Evolutionary conservation across 2,329 filamentous ascomycete species (phyloP).

Genomic region (Alternaria gansuensis): DNA sequence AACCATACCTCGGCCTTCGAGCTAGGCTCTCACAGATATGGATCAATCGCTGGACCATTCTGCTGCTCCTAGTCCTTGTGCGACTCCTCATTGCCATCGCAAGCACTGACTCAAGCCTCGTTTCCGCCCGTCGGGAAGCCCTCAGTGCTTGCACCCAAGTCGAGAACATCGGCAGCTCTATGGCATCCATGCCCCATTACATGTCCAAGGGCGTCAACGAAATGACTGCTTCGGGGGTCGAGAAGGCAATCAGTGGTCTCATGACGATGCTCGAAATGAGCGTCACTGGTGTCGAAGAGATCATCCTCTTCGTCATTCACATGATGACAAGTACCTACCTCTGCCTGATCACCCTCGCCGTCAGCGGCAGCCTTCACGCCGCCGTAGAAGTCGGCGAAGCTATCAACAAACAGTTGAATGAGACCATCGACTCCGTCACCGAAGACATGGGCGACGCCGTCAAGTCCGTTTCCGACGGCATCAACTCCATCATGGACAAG

Average conservation of each 20-base stretch:
- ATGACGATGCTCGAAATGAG: constrained; percentile 80
- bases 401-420: constrained; percentile 68
- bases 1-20: constrained; percentile 89
- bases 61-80: constrained; percentile 84
- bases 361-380: constrained; percentile 79
- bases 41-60: constrained; percentile 96
- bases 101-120: constrained; percentile 76
- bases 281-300: constrained; percentile 82
- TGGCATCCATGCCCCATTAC: constrained; percentile 99
- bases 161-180: constrained; percentile 89
- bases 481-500: constrained; percentile 54
- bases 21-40: constrained; percentile 93
- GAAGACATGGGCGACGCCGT: constrained; percentile 57
- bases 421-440: constrained; percentile 67
- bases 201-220: constrained; percentile 89
- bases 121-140: constrained; percentile 79
- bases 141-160: constrained; percentile 90
- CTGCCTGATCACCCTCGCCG: constrained; percentile 84
- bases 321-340: constrained; percentile 89
- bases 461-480: constrained; percentile 46
- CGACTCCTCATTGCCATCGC: constrained; percentile 80
- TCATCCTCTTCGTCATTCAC: constrained; percentile 91
- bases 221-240: constrained; percentile 80
- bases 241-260: constrained; percentile 80
- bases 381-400: constrained; percentile 70